These are phyloP conservation scores for Corrigiola litoralis DNA, from an alignment of 179 eudicot genomes.

Conservation along the genomic window DNA sequence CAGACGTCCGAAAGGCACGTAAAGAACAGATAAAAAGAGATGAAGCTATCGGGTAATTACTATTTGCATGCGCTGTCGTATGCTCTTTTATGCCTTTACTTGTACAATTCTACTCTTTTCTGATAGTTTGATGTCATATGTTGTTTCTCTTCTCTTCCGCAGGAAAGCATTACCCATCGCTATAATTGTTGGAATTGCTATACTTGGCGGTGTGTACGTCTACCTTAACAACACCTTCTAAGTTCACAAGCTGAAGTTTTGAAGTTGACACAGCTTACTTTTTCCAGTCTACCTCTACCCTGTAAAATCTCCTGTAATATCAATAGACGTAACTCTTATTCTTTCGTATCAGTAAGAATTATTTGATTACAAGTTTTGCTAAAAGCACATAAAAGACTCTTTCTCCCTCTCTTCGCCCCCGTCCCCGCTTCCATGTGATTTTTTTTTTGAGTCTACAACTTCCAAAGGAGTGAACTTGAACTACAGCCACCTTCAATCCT, in stretches of 20 bases:
- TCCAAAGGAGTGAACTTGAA: too few species aligned
- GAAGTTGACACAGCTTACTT: not conserved
- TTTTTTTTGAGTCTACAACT: too few species aligned
- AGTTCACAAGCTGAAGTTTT: conserved; percentile 7
- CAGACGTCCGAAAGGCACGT: conserved; percentile 70
- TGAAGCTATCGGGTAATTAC: conserved; percentile 76
- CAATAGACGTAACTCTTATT: conserved; percentile 19
- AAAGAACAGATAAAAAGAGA: conserved; percentile 71
- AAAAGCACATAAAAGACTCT: not conserved
- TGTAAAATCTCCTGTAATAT: not conserved
- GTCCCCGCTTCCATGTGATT: too few species aligned
- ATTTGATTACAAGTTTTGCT: not conserved
- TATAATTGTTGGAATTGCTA: conserved; percentile 61
- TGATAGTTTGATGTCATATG: not conserved
- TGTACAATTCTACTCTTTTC: not conserved
- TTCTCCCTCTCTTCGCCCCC: not conserved
- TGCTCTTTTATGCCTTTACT: not conserved
- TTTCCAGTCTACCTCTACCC: not conserved
- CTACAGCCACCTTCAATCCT: too few species aligned
- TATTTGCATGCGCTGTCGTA: not conserved
- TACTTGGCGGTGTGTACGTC: conserved; percentile 63
- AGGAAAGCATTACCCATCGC: conserved; percentile 85
- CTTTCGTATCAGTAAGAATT: conserved; percentile 14
- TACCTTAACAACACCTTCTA: conserved; percentile 60
- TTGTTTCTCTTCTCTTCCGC: conserved; percentile 13